A percentile compares a stretch with the other conserved stretches of the same genome.
phyloP scores from a whole-genome alignment of 2,329 filamentous ascomycete species.

The Aspergillus aculeatus region DNA sequence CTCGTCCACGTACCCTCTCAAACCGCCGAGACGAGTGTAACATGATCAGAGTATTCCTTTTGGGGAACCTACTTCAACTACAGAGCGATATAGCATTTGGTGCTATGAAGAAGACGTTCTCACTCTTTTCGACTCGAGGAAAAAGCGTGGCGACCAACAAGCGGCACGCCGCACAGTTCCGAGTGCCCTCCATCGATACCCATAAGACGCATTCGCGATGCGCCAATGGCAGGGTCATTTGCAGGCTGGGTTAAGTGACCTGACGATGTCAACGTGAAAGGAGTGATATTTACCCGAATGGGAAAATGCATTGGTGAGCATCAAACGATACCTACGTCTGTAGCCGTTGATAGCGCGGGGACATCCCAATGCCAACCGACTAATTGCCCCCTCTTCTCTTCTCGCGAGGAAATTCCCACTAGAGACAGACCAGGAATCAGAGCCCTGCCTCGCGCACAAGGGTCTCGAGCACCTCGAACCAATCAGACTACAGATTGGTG shows the following conservation, averaged over 20 bases:
- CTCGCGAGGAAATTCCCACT: not conserved
- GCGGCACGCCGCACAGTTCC: not conserved
- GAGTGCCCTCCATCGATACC: not conserved
- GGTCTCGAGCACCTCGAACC: constrained; percentile 5
- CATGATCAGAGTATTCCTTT: not conserved
- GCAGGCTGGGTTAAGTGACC: not conserved
- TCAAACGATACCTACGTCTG: not conserved
- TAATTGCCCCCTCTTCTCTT: not conserved
- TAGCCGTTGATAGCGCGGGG: constrained; percentile 7
- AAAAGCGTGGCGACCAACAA: not conserved
- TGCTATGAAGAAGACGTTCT: not conserved
- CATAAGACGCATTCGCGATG: not conserved
- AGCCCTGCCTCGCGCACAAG: constrained; percentile 3
- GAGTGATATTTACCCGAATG: constrained; percentile 7
- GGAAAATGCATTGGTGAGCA: constrained; percentile 14
- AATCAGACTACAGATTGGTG: constrained; percentile 4
- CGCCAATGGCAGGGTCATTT: not conserved
- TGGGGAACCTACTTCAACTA: not conserved
- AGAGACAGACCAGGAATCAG: not conserved
- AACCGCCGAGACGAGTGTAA: not conserved
- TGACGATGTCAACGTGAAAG: not conserved
- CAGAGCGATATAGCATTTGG: not conserved
- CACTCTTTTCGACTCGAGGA: not conserved
- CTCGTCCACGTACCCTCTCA: not conserved
- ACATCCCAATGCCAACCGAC: constrained; percentile 5